Conservation (phyloP, 139 green algal genomes). For the Closterium sp. region DNA sequence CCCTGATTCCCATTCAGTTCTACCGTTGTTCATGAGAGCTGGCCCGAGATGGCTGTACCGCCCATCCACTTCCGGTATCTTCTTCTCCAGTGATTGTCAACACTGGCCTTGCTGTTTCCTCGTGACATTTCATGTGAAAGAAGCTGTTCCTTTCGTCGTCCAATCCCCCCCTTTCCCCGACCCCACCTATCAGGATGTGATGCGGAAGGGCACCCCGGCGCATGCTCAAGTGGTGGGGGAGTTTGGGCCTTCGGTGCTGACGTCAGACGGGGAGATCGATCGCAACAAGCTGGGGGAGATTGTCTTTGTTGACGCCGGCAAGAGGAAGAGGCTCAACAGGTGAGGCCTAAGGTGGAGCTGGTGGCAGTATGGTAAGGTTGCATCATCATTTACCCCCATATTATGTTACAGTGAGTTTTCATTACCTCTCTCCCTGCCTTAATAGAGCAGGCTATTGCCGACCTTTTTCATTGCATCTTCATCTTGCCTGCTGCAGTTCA, state of each 20-base stretch:
- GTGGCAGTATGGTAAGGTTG: neutral
- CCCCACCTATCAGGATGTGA: neutral
- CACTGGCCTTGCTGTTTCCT: too few species aligned
- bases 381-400: neutral
- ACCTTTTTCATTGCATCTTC: neutral
- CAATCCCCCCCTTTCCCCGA: neutral
- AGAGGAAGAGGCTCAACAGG: neutral
- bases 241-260: neutral
- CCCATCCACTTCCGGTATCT: too few species aligned
- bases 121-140: too few species aligned
- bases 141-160: neutral
- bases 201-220: neutral
- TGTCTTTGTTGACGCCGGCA: neutral
- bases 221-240: neutral
- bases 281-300: neutral
- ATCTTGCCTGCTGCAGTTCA: neutral
- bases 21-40: too few species aligned
- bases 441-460: neutral
- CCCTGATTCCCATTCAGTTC: too few species aligned
- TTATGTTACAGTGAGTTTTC: neutral
- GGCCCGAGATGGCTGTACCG: too few species aligned
- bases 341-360: neutral
- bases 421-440: neutral
- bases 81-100: too few species aligned
- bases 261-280: neutral